Conservation (phyloP, 768 basidiomycete species). For the Hericium coralloides region DNA sequence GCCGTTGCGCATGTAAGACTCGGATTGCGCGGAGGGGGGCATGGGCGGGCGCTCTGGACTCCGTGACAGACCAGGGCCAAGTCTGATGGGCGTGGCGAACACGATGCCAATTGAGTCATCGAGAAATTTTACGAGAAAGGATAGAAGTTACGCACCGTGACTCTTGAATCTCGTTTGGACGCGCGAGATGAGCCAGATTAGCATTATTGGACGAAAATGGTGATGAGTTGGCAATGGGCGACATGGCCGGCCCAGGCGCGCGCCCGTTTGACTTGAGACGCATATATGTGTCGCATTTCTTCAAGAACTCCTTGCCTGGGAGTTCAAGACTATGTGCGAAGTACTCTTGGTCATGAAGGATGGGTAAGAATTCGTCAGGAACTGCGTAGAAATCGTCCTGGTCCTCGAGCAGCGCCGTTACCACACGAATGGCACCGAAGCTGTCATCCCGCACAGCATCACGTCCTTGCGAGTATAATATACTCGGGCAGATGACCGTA, state of each 20-base stretch:
- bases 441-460: constrained; percentile 91
- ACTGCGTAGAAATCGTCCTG: constrained; percentile 97
- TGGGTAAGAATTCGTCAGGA: constrained; percentile 78
- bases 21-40: constrained; percentile 9
- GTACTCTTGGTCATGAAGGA: constrained; percentile 88
- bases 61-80: constrained; percentile 1
- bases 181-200: constrained; percentile 10
- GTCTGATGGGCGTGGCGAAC: neutral
- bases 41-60: constrained; percentile 2
- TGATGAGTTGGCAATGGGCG: constrained; percentile 27
- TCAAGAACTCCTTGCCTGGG: constrained; percentile 91
- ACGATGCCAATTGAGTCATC: neutral
- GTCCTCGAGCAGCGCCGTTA: constrained; percentile 79
- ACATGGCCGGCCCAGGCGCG: constrained; percentile 27
- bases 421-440: constrained; percentile 77
- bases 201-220: constrained; percentile 30
- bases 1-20: constrained; percentile 11
- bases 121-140: neutral
- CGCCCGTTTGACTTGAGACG: constrained; percentile 56
- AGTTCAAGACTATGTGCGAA: constrained; percentile 83
- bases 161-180: constrained; percentile 9
- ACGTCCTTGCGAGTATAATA: constrained; percentile 80
- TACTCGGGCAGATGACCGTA: constrained; percentile 97
- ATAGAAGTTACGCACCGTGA: constrained; percentile 5
- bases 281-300: constrained; percentile 91